Evolutionary conservation across 208 protist species (phyloP).

Genomic region (Naegleria gruberi): DNA sequence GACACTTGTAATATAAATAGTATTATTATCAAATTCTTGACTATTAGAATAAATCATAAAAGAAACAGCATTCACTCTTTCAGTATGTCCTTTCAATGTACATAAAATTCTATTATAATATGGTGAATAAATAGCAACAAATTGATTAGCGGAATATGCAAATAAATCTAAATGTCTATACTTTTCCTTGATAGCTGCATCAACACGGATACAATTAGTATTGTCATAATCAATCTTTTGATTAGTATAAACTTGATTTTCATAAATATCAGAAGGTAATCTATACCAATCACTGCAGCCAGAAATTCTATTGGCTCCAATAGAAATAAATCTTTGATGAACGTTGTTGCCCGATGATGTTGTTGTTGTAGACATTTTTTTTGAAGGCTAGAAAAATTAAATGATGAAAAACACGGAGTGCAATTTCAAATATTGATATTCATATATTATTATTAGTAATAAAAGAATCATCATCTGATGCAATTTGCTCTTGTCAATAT

Average conservation of each 20-base stretch:
- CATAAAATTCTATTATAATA: background rate
- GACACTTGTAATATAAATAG: background rate
- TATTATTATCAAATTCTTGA: background rate
- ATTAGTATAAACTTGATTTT: background rate
- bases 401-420: too few species aligned
- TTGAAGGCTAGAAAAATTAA: too few species aligned
- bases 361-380: background rate
- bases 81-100: background rate
- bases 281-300: slow-evolving; percentile 4
- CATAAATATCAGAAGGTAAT: background rate
- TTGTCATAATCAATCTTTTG: background rate
- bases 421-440: too few species aligned
- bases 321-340: background rate
- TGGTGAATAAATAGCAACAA: background rate
- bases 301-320: background rate
- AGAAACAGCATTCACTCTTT: background rate
- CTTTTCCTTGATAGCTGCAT: background rate
- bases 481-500: too few species aligned
- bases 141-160: slow-evolving; percentile 1
- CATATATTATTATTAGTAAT: too few species aligned
- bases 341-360: background rate
- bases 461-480: too few species aligned
- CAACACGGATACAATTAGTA: background rate
- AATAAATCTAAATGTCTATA: background rate
- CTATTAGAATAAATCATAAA: background rate